Evolutionary conservation across 805 yeast genomes (phyloP).

Genomic region (Teunomyces lycoperdinae): DNA sequence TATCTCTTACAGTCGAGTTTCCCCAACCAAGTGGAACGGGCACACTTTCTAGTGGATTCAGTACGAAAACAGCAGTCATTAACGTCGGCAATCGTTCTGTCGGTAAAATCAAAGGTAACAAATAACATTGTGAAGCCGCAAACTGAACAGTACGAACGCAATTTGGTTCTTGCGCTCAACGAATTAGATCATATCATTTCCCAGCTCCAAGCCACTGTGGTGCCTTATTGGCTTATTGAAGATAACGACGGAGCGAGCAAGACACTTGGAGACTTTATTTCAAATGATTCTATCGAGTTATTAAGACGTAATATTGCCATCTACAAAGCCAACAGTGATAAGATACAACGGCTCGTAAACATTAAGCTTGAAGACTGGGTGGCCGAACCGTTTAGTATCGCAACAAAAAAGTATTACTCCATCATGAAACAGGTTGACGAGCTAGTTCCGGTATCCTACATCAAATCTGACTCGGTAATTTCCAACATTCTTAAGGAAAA

Average conservation of each 20-base stretch:
- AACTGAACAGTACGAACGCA: background rate
- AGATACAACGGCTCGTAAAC: constrained; percentile 15
- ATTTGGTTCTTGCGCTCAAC: constrained; percentile 20
- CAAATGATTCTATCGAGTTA: constrained; percentile 27
- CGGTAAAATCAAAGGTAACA: constrained; percentile 10
- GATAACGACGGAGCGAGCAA: constrained; percentile 3
- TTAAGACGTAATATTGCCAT: constrained; percentile 25
- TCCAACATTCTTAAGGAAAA: constrained; percentile 38
- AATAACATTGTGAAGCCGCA: background rate
- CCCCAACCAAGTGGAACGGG: constrained; percentile 21
- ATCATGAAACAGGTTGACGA: constrained; percentile 17
- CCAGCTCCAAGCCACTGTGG: constrained; percentile 22
- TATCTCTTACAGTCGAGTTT: constrained; percentile 21
- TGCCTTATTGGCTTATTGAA: constrained; percentile 23
- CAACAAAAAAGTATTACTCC: constrained; percentile 13
- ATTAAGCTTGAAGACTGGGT: constrained; percentile 16
- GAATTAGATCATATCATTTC: constrained; percentile 23
- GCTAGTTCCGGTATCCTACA: constrained; percentile 14
- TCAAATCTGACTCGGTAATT: constrained; percentile 17
- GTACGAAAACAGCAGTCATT: constrained; percentile 15
- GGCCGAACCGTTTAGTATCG: constrained; percentile 11
- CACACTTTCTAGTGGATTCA: constrained; percentile 12
- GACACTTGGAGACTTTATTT: constrained; percentile 31
- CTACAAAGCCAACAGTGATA: constrained; percentile 25
- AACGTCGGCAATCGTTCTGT: constrained; percentile 12